A percentile compares a stretch with the other conserved stretches of the same genome.
Evolutionary conservation across 768 basidiomycete genomes (phyloP).

Genomic region (Suillus ampliporus): DNA sequence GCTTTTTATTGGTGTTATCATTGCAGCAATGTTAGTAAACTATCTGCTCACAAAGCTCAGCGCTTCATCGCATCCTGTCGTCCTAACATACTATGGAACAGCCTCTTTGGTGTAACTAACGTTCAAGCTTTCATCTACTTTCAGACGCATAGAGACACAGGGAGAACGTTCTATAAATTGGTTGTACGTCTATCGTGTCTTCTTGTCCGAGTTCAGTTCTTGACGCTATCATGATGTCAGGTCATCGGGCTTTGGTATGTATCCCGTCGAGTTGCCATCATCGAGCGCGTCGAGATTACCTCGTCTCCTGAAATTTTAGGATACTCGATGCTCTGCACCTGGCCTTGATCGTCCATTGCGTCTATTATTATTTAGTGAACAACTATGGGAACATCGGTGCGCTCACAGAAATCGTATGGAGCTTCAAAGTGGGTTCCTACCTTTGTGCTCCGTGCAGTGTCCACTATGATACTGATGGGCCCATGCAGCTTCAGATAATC

Average conservation of each 20-base stretch:
- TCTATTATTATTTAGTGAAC: constrained; percentile 44
- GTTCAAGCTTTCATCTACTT: too few species aligned
- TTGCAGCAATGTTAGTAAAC: constrained; percentile 3
- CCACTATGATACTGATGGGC: neutral
- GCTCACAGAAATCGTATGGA: constrained; percentile 37
- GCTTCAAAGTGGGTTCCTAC: constrained; percentile 3
- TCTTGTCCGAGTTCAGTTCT: too few species aligned
- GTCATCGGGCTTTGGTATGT: constrained; percentile 16
- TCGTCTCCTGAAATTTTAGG: constrained; percentile 26
- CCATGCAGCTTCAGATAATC: neutral
- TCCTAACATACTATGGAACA: neutral
- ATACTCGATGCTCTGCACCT: constrained; percentile 43
- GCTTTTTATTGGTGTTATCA: neutral
- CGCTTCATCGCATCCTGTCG: neutral
- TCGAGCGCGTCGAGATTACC: neutral
- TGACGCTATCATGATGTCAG: constrained; percentile 1
- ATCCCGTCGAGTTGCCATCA: neutral
- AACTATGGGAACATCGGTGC: constrained; percentile 38
- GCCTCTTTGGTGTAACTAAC: too few species aligned
- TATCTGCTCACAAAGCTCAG: neutral
- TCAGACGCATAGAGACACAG: too few species aligned
- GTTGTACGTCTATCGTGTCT: too few species aligned
- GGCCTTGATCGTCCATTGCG: constrained; percentile 38
- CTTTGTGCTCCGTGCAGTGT: too few species aligned
- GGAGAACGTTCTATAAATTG: too few species aligned